Evolutionary conservation across 2,329 filamentous ascomycete genomes (phyloP).

Genomic region (Biscogniauxia mediterranea): DNA sequence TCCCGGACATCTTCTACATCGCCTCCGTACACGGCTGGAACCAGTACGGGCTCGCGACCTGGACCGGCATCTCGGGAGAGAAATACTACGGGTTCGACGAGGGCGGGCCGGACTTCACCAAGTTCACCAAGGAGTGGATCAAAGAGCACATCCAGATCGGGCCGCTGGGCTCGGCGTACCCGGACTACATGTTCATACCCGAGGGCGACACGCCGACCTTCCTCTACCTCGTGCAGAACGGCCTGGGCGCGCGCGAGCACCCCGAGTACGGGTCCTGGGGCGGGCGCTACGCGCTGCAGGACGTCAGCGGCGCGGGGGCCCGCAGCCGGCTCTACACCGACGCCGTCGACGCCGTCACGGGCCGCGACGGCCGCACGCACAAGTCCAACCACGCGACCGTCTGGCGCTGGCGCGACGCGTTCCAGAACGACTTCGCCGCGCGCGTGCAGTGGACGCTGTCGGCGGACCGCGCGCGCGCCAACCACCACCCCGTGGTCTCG

Average conservation of each 20-base stretch:
- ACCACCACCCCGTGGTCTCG: constrained; percentile 43
- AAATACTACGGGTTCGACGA: constrained; percentile 43
- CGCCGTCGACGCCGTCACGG: constrained; percentile 12
- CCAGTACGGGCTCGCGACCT: constrained; percentile 52
- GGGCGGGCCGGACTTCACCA: constrained; percentile 41
- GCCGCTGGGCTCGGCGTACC: constrained; percentile 37
- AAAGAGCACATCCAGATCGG: constrained; percentile 45
- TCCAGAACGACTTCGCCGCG: constrained; percentile 24
- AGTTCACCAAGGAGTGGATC: constrained; percentile 46
- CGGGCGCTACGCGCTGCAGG: constrained; percentile 29
- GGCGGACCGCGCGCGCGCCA: constrained; percentile 28
- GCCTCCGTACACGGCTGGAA: constrained; percentile 55
- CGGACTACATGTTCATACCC: constrained; percentile 42
- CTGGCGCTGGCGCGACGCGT: constrained; percentile 24
- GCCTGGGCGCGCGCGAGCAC: constrained; percentile 40
- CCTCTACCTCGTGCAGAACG: constrained; percentile 44
- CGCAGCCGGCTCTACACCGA: constrained; percentile 10
- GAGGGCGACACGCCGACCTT: constrained; percentile 47
- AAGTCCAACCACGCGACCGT: constrained; percentile 13
- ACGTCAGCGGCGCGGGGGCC: constrained; percentile 1
- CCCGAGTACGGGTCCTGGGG: constrained; percentile 45
- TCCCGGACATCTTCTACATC: constrained; percentile 56
- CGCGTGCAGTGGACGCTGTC: constrained; percentile 23
- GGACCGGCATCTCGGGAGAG: constrained; percentile 55
- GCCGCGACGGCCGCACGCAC: constrained; percentile 12